Base-by-base conservation (phyloP, 208 protist species). In the Crithidia fasciculata region DNA sequence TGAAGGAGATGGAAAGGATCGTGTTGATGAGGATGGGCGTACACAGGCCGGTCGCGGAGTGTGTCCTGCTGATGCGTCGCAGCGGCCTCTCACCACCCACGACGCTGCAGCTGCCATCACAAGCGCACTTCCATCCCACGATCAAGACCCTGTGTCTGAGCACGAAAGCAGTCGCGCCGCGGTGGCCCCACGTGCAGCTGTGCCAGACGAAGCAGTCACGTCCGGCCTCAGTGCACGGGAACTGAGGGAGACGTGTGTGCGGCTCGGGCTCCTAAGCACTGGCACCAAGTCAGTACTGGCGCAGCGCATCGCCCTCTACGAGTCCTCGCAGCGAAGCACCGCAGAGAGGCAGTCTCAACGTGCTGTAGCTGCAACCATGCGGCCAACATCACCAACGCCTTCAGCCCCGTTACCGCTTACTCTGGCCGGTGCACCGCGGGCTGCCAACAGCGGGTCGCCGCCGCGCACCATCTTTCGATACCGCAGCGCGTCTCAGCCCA, bases 391-490 rank as follows among this genome's bases (percentile, higher is more conserved):
- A 28, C 28, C 28, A 28, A 28, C 28, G 28, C 28, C 28, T 28
- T 28, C 28, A 28, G 28, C 28, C 28, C 28, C 28, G 28, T 28
- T 28, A 28, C 28, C 28, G 28, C 28, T 28, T 28, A 28, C 28
- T 28, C 28, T 28, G 45, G 45, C 6, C 13, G 52, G 52, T 56
- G 52, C 52, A 28, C 6, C 43, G 19, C 66, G 4, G 16, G 10
- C 4, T 56, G 47, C 6, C 13, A 50, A 10, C n/a, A 70, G 60
- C 19, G 70, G 65, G 2, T 82, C 73, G 16, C 81, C 76, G n/a
- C 81, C 69, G 41, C 81, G 81, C 6, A 85, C 81, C 8, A 59
- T 77, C 19, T 85, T 85, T 50, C 70, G 76, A 44, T 85, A 85
- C 39, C 79, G 37, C 12, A 76, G 73, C 49, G 72, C 65, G 5